Evolutionary conservation across 352 stramenopile genomes (phyloP).

Genomic region (Phytophthora citrophthora): DNA sequence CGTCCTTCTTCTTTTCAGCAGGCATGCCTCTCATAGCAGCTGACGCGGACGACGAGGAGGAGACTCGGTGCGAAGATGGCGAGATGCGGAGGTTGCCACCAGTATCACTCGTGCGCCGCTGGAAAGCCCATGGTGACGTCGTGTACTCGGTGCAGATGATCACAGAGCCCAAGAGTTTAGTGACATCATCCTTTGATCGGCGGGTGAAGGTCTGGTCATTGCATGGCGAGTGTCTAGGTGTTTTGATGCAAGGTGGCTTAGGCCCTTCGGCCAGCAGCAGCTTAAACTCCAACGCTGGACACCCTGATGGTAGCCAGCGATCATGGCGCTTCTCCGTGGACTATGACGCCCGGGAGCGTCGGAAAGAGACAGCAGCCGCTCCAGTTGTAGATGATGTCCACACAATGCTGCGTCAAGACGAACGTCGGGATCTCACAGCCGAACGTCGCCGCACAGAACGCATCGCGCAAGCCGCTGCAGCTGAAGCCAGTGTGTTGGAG

Average conservation of each 20-base stretch:
- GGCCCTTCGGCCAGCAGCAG: slow-evolving; percentile 34
- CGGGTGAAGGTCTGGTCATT: slow-evolving; percentile 79
- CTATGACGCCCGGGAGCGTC: slow-evolving; percentile 72
- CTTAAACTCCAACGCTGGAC: slow-evolving; percentile 4
- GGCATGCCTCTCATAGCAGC: slow-evolving; percentile 55
- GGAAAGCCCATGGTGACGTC: slow-evolving; percentile 76
- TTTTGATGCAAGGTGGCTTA: slow-evolving; percentile 79
- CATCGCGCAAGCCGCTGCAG: slow-evolving; percentile 17
- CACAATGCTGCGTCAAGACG: slow-evolving; percentile 27
- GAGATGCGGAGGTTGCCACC: slow-evolving; percentile 22
- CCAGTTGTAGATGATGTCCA: slow-evolving; percentile 70
- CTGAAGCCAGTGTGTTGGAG: slow-evolving; percentile 43
- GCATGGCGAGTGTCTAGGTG: slow-evolving; percentile 66
- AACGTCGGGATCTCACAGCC: slow-evolving; percentile 30
- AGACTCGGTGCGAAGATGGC: slow-evolving; percentile 23
- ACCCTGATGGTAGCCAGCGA: slow-evolving; percentile 15
- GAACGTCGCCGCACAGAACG: slow-evolving; percentile 23
- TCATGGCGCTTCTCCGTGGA: slow-evolving; percentile 79
- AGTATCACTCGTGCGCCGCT: slow-evolving; percentile 57
- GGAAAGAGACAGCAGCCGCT: slow-evolving; percentile 63
- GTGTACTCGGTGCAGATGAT: slow-evolving; percentile 84
- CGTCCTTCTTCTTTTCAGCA: slow-evolving; percentile 65
- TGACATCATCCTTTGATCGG: slow-evolving; percentile 84
- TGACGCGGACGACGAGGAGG: slow-evolving; percentile 18
- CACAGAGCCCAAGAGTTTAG: slow-evolving; percentile 63